phyloP scores from a whole-genome alignment of 306 rosid genomes.

The Corylus americana region DNA sequence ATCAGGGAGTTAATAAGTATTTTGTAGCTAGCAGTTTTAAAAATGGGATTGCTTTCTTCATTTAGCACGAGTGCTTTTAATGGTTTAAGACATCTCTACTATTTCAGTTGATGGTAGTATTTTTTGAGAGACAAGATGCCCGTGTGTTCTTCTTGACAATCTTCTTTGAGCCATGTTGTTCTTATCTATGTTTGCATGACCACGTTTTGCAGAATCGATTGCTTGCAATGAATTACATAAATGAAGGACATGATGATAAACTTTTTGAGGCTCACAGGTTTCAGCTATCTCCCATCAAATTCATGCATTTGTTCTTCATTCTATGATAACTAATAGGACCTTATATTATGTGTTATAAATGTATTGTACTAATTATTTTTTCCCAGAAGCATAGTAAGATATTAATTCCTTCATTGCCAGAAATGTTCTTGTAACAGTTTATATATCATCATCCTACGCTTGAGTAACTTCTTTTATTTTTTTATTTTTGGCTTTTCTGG shows the following conservation, averaged over 20 bases:
- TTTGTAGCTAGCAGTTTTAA: not conserved
- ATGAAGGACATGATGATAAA: slow-evolving; percentile 81
- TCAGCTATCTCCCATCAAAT: slow-evolving; percentile 23
- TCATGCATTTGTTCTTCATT: slow-evolving; percentile 15
- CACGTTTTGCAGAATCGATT: slow-evolving; percentile 70
- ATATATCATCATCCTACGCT: not conserved
- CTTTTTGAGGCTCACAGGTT: slow-evolving; percentile 94
- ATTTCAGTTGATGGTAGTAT: not conserved
- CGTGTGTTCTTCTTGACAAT: not conserved
- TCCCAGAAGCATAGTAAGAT: not conserved
- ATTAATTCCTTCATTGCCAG: not conserved
- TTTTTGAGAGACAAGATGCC: not conserved
- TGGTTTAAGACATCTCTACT: not conserved
- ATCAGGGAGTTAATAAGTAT: not conserved
- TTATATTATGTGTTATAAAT: not conserved
- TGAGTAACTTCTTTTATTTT: not conserved
- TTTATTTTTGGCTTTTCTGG: no score
- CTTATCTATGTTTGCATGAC: slow-evolving; percentile 11
- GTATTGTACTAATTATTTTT: not conserved
- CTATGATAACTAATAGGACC: slow-evolving; percentile 2
- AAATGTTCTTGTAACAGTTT: not conserved
- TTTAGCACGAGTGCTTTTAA: not conserved
- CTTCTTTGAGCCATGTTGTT: not conserved
- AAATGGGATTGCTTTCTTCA: not conserved
- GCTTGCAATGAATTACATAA: slow-evolving; percentile 89